Base-by-base conservation (phyloP, 352 stramenopile genomes). In the Phytopythium mirpurense region DNA sequence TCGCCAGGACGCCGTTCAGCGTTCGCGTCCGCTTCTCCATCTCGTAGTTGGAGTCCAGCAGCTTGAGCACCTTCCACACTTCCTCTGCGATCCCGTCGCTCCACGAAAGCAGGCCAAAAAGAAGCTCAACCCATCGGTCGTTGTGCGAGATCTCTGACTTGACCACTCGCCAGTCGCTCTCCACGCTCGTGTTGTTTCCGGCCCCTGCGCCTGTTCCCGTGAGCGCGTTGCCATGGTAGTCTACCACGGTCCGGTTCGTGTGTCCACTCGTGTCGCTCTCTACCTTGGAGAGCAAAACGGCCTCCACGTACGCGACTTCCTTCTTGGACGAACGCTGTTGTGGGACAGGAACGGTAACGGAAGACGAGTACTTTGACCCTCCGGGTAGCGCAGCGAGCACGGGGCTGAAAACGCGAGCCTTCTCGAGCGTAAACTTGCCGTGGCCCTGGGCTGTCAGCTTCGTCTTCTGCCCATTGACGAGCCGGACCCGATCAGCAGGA, bases 21-120 rank as follows among this genome's bases (percentile, higher is more conserved):
- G 76, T 86, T 21, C 79, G 79, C 43, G 72, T 86, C 12, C 68
- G 74, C 54, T 87, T 90, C 58, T 89, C 81, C 72, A 91, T 88
- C 23, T 61, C 37, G 9, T 70, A 60, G 57, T 90, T 72, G 19
- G 73, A 74, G 29, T 71, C 68, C 14, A 94, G 57, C 29, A 91
- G 58, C 45, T 87, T 92, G 15, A 94, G 44, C 19, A 92, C 62
- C 51, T 88, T 88, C 75, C 75, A 88, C 11, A 75, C 77, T 65
- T 88, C 83, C 58, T 90, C 83, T 44, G 70, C 74, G 19, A 88
- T 74, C 31, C 63, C 68, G 29, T 69, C 62, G 5, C 59, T 59
- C 27, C 73, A 72, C 3, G 71, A 68, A 12, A 91, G 57, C 42
- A 88, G 53, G 3, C 71, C 52, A 50, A 88, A 85, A 5, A 93